Conservation (phyloP, 805 yeast species). For the Candida adriatica region DNA sequence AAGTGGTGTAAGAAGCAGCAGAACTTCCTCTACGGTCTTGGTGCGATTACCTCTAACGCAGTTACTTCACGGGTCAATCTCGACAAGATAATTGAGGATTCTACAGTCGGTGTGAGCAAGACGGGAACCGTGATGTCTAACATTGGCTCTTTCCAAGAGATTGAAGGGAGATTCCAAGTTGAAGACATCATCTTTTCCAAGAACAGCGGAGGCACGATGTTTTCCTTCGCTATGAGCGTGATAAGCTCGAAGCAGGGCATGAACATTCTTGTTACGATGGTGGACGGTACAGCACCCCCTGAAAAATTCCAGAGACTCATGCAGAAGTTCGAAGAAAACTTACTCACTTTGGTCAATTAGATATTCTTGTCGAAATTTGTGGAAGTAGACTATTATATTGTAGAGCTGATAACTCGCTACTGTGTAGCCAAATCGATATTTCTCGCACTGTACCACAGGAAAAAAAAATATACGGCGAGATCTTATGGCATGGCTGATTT, state of each 20-base stretch:
- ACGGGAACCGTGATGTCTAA: conserved; percentile 16
- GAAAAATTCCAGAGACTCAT: conserved; percentile 9
- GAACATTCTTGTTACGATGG: conserved; percentile 13
- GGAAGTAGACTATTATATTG: too few relatives aligned
- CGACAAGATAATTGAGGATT: conserved; percentile 10
- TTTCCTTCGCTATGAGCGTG: conserved; percentile 8
- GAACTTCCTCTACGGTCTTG: conserved; percentile 13
- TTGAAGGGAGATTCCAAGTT: conserved; percentile 3
- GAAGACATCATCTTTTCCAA: conserved; percentile 13
- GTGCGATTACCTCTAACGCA: conserved; percentile 11
- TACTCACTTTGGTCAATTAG: too few relatives aligned
- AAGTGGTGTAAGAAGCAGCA: conserved; percentile 1
- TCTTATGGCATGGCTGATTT: too few relatives aligned
- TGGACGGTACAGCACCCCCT: conserved; percentile 3
- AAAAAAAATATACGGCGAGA: too few relatives aligned
- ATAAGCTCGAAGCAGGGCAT: conserved; percentile 11
- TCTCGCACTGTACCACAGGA: too few relatives aligned
- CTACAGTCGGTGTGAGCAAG: conserved; percentile 8
- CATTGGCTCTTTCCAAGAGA: conserved; percentile 10
- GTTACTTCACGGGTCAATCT: conserved; percentile 7
- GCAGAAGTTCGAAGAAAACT: conserved; percentile 6
- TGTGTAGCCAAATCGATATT: too few relatives aligned
- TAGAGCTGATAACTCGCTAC: too few relatives aligned
- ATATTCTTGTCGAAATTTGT: too few relatives aligned
- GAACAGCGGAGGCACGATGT: conserved; percentile 11